Conservation (phyloP, 2,329 filamentous ascomycete genomes). For the Macrophomina pseudophaseolina region DNA sequence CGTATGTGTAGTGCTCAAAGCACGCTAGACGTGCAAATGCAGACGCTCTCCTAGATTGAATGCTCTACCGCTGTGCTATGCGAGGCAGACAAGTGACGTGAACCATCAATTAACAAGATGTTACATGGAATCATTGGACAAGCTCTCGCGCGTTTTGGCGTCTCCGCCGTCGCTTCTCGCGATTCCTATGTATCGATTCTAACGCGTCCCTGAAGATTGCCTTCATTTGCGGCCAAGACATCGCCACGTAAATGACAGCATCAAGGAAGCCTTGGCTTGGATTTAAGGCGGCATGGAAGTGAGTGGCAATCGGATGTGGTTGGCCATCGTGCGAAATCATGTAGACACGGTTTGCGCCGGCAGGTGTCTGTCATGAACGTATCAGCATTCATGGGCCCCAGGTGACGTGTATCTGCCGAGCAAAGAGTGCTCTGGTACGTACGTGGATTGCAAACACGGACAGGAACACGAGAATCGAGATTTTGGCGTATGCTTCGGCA, state of each 20-base stretch:
- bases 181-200: background rate
- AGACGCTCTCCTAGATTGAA: too few species aligned
- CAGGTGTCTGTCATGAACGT: background rate
- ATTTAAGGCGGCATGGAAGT: background rate
- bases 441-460: background rate
- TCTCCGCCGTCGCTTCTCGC: background rate
- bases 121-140: background rate
- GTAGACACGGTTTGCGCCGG: slow-evolving; percentile 3
- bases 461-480: background rate
- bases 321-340: background rate
- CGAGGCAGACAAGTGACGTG: too few species aligned
- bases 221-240: background rate
- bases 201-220: background rate
- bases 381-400: too few species aligned
- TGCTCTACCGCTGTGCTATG: too few species aligned
- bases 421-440: background rate
- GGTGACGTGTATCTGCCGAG: background rate
- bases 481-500: background rate
- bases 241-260: background rate
- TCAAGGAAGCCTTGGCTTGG: background rate
- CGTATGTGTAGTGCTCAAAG: too few species aligned
- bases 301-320: background rate
- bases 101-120: too few species aligned
- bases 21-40: too few species aligned
- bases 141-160: background rate